Evolutionary conservation across 805 yeast species (phyloP).

Genomic region (Pichia californica): DNA sequence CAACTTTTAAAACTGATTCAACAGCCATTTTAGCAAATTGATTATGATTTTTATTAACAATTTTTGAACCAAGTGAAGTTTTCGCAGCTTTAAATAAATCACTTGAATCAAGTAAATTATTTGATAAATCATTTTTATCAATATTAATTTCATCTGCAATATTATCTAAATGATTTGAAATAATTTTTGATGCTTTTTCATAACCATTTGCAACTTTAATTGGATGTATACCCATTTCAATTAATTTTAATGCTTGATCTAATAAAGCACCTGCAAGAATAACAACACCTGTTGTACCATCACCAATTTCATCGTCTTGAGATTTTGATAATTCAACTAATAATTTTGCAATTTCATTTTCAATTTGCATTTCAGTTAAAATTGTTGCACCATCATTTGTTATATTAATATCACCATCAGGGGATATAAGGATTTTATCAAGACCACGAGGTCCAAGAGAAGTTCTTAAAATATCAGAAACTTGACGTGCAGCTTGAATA

Average conservation of each 20-base stretch:
- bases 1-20: slow-evolving; percentile 88
- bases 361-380: slow-evolving; percentile 90
- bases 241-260: slow-evolving; percentile 90
- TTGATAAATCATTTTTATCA: slow-evolving; percentile 25
- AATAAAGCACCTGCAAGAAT: slow-evolving; percentile 91
- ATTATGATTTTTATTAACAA: slow-evolving; percentile 89
- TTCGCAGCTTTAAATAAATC: slow-evolving; percentile 84
- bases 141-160: slow-evolving; percentile 40
- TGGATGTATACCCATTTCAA: slow-evolving; percentile 96
- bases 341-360: slow-evolving; percentile 91
- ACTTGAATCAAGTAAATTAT: slow-evolving; percentile 31
- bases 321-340: slow-evolving; percentile 89
- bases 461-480: slow-evolving; percentile 84
- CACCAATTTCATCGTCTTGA: slow-evolving; percentile 98
- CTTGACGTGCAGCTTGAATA: slow-evolving; percentile 91
- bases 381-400: slow-evolving; percentile 99
- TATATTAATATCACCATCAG: slow-evolving; percentile 96
- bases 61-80: slow-evolving; percentile 91
- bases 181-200: slow-evolving; percentile 93
- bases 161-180: slow-evolving; percentile 66
- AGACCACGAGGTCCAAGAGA: slow-evolving; percentile 98
- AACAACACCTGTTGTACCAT: slow-evolving; percentile 98
- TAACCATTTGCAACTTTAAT: slow-evolving; percentile 95
- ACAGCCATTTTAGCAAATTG: slow-evolving; percentile 96
- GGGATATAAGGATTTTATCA: slow-evolving; percentile 90